Percentiles rank a stretch among this genome's conserved stretches.
Conservation (phyloP, 2,329 filamentous ascomycete species). For the Albophoma yamanashiensis region DNA sequence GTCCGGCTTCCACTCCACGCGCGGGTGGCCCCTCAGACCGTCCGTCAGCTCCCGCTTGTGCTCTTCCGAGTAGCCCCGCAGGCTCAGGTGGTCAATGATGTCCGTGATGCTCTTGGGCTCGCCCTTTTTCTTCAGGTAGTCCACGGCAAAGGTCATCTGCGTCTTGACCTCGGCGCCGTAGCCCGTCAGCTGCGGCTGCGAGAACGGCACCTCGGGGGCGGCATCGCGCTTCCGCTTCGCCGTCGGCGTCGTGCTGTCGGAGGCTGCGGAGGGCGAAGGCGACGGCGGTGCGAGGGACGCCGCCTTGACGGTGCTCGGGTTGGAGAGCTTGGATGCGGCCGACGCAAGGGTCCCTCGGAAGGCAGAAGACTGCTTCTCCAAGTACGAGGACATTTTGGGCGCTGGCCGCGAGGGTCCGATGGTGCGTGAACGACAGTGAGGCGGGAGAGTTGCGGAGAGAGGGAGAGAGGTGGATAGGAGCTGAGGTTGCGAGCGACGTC, state of each 20-base stretch:
- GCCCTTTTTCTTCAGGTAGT: slow-evolving; percentile 66
- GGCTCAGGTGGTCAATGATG: slow-evolving; percentile 70
- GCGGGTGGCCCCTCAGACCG: slow-evolving; percentile 55
- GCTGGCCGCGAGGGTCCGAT: not conserved
- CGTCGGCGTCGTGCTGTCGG: slow-evolving; percentile 51
- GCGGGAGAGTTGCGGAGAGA: not conserved
- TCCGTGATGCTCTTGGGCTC: slow-evolving; percentile 61
- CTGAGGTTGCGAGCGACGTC: not conserved
- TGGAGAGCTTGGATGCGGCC: slow-evolving; percentile 52
- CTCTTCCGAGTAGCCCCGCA: slow-evolving; percentile 50
- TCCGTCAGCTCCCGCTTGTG: slow-evolving; percentile 54
- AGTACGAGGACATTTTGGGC: slow-evolving; percentile 46
- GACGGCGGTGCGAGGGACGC: slow-evolving; percentile 44
- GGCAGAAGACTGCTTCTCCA: slow-evolving; percentile 54
- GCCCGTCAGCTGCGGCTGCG: slow-evolving; percentile 65
- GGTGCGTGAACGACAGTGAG: not conserved
- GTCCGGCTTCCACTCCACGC: slow-evolving; percentile 46
- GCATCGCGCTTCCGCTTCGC: slow-evolving; percentile 51
- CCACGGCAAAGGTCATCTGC: slow-evolving; percentile 77
- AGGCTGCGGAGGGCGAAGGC: slow-evolving; percentile 48
- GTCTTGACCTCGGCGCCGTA: slow-evolving; percentile 75
- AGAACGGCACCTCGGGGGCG: slow-evolving; percentile 49
- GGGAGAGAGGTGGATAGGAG: not conserved
- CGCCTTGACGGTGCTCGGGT: slow-evolving; percentile 31
- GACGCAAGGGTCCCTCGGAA: slow-evolving; percentile 52